These are phyloP conservation scores for Pulveroboletus sp. DNA, from an alignment of 768 basidiomycete genomes.

Conservation along the genomic window DNA sequence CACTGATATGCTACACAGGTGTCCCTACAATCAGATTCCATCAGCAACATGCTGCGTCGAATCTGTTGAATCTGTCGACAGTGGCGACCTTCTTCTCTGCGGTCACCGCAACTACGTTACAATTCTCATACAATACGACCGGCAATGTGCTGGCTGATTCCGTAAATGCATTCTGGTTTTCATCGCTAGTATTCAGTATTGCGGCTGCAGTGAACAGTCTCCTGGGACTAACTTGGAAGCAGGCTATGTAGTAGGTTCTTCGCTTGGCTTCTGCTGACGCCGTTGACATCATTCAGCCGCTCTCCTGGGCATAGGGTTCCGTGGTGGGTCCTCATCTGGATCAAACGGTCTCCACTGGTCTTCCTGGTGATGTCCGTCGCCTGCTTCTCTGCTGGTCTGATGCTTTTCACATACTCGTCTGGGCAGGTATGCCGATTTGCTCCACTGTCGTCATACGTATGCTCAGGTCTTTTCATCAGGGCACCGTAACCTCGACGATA, in stretches of 20 bases:
- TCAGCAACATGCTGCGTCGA: slow-evolving; percentile 49
- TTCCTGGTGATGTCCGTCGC: slow-evolving; percentile 83
- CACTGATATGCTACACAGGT: slow-evolving; percentile 36
- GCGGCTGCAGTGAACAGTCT: slow-evolving; percentile 53
- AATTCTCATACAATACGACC: slow-evolving; percentile 41
- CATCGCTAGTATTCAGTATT: slow-evolving; percentile 53
- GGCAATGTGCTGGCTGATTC: slow-evolving; percentile 37
- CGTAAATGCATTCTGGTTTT: slow-evolving; percentile 56
- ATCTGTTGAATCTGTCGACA: slow-evolving; percentile 49
- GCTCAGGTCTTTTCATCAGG: slow-evolving; percentile 37
- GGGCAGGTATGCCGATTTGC: slow-evolving; percentile 46
- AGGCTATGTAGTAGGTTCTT: slow-evolving; percentile 51
- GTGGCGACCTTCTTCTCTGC: slow-evolving; percentile 56
- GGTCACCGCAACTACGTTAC: slow-evolving; percentile 50
- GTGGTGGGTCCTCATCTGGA: slow-evolving; percentile 74
- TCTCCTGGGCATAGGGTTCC: slow-evolving; percentile 55
- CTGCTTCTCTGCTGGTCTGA: slow-evolving; percentile 76
- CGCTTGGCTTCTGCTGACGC: slow-evolving; percentile 6
- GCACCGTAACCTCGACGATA: slow-evolving; percentile 58
- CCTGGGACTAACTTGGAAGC: slow-evolving; percentile 53
- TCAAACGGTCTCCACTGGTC: slow-evolving; percentile 79
- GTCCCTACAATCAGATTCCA: slow-evolving; percentile 56
- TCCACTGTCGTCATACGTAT: slow-evolving; percentile 21
- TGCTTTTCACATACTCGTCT: slow-evolving; percentile 76
- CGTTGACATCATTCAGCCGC: slow-evolving; percentile 36